Percentiles rank a stretch among this genome's conserved stretches.
Conservation (phyloP, 306 rosid genomes). For the Cicer bijugum region DNA sequence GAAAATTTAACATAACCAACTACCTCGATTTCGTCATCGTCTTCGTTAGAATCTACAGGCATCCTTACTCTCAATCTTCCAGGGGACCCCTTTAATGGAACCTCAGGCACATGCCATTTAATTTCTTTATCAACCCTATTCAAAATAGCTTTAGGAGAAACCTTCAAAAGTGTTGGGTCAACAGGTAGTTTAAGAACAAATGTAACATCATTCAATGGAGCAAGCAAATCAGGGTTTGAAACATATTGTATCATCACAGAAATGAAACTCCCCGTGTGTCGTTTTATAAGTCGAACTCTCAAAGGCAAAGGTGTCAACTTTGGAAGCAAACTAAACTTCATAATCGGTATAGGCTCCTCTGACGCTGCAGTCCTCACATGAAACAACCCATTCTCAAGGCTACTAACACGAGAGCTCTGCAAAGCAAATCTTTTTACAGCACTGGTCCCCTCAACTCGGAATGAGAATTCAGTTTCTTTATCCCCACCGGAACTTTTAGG, state of each 20-base stretch:
- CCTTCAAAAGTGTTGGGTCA: conserved; percentile 86
- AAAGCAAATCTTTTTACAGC: conserved; percentile 81
- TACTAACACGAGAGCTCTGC: conserved; percentile 79
- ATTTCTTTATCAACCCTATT: conserved; percentile 83
- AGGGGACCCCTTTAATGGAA: conserved; percentile 74
- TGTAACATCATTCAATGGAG: conserved; percentile 76
- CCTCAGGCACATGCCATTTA: conserved; percentile 82
- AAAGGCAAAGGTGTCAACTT: conserved; percentile 85
- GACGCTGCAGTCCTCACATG: conserved; percentile 79
- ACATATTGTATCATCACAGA: conserved; percentile 92
- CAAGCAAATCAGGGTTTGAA: conserved; percentile 73
- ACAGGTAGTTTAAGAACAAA: conserved; percentile 79
- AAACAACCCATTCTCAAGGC: conserved; percentile 84
- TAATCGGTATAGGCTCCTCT: conserved; percentile 79
- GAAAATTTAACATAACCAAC: conserved; percentile 80
- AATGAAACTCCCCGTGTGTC: conserved; percentile 82
- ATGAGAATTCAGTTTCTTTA: conserved; percentile 93
- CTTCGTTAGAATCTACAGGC: conserved; percentile 79
- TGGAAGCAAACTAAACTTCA: conserved; percentile 83
- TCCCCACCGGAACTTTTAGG: conserved; percentile 71
- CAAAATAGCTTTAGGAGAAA: conserved; percentile 89
- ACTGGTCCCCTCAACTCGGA: conserved; percentile 73
- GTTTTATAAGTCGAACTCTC: conserved; percentile 84
- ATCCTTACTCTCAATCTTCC: conserved; percentile 85
- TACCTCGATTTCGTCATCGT: conserved; percentile 77